phyloP scores from a whole-genome alignment of 805 yeast genomes.

The Hanseniaspora lindneri region DNA sequence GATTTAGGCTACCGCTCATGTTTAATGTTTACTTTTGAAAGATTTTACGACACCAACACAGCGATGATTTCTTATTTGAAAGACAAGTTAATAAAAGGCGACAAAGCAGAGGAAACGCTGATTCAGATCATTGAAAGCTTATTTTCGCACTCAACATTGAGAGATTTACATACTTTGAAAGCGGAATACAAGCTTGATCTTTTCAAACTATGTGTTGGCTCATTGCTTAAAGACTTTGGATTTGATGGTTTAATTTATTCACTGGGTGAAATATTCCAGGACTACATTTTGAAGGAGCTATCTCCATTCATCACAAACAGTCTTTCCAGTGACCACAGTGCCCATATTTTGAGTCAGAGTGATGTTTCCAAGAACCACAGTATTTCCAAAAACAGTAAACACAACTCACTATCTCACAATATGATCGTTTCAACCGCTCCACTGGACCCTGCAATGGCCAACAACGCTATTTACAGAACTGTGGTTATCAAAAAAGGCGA shows the following conservation, averaged over 20 bases:
- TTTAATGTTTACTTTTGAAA: constrained; percentile 50
- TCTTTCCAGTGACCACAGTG: too few relatives aligned
- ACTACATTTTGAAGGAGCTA: constrained; percentile 47
- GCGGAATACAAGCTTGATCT: constrained; percentile 39
- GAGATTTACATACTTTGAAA: constrained; percentile 31
- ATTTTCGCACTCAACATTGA: constrained; percentile 25
- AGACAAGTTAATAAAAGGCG: constrained; percentile 29
- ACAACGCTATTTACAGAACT: constrained; percentile 28
- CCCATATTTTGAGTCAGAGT: too few relatives aligned
- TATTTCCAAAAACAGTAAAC: neutral
- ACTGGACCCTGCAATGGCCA: constrained; percentile 31
- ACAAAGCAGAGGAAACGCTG: constrained; percentile 29
- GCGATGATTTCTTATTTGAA: constrained; percentile 44
- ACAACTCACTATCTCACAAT: constrained; percentile 3
- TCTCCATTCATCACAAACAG: constrained; percentile 55
- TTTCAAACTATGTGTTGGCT: constrained; percentile 50
- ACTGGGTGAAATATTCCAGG: constrained; percentile 56
- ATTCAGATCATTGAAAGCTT: constrained; percentile 26
- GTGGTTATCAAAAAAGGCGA: constrained; percentile 42
- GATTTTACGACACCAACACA: constrained; percentile 44
- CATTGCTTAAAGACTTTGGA: constrained; percentile 67
- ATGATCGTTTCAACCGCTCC: constrained; percentile 25
- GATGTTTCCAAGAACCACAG: neutral
- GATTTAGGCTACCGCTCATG: constrained; percentile 43
- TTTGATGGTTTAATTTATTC: constrained; percentile 57